A percentile compares a stretch with the other conserved stretches of the same genome.
Evolutionary conservation across 495 filamentous ascomycete species (phyloP).

Genomic region (Lasiosphaeris hirsuta): DNA sequence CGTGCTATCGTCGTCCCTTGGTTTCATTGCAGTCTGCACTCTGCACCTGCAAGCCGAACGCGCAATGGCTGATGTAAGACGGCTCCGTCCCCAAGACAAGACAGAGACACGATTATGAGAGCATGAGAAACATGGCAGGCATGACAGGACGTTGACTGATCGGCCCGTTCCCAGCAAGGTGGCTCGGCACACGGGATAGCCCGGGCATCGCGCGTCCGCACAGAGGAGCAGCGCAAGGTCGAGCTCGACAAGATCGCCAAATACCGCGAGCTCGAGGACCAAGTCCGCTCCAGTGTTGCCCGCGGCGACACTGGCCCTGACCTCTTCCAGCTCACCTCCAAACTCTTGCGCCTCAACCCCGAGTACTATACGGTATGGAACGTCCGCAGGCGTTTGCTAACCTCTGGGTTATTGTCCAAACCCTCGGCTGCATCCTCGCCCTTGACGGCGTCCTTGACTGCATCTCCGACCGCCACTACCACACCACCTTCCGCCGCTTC

Average conservation of each 20-base stretch:
- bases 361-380: conserved; percentile 99
- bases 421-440: conserved; percentile 48
- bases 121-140: background rate
- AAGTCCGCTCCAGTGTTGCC: conserved; percentile 58
- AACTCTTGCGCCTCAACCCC: conserved; percentile 80
- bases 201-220: conserved; percentile 53
- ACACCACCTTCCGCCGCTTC: conserved; percentile 48
- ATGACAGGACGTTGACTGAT: conserved; percentile 26
- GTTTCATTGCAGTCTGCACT: no score
- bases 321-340: conserved; percentile 71
- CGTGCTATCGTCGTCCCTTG: no score
- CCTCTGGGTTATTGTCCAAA: conserved; percentile 52
- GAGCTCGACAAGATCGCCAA: conserved; percentile 74
- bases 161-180: conserved; percentile 25
- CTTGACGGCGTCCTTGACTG: conserved; percentile 56
- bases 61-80: conserved; percentile 6
- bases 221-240: conserved; percentile 62
- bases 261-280: conserved; percentile 68
- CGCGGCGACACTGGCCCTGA: conserved; percentile 60
- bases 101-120: no score
- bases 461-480: conserved; percentile 49
- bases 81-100: background rate
- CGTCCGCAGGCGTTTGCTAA: conserved; percentile 70
- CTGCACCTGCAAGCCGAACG: no score
- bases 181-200: conserved; percentile 67